Evolutionary conservation across 2,329 filamentous ascomycete species (phyloP), one percentile per base, ranked within the genome.

Genomic region (Incumbomyces lentus): DNA sequence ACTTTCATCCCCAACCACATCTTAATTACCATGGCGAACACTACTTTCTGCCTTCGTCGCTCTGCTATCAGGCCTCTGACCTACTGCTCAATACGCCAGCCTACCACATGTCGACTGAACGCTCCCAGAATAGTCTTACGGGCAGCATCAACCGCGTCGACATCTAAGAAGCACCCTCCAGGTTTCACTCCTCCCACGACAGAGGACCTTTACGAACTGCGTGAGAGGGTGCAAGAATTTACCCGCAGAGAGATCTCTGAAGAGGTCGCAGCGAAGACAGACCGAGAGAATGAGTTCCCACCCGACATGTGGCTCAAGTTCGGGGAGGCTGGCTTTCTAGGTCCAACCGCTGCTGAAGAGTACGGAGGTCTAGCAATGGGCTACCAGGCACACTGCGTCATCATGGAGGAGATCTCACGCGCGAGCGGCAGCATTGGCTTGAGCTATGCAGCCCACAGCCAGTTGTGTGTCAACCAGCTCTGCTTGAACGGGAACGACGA

Each of bases 391-490:
- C 92, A 98, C 68, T 94, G 87, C 62, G 73, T 95, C 6, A 87
- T 95, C 38, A 84, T 96, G 79, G 92, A 98, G 68, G 92, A 96
- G 71, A 73, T 98, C 35, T 92, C 84, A 47, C 77, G 90, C 49
- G 90, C 90, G 2, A 90, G 84, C 62, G 65, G 69, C 12, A 85
- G 81, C 52, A 87, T 94, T 58, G 90, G 80, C 0, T 76, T 98
- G 39, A 94, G 86, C 56, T 98, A 96, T 64, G 90, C 90, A 2
- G 92, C 92, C 6, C 92, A 98, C 68, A 92, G 85, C 26, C 92
- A 98, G 66, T 75, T 98, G 43, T 96, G 92, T 68, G 84, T 96
- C 49, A 98, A 98, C 66, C 92, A 98, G 68, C 71, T 98, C 40
- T 87, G 89, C 68, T 74, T 98, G 58, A 95, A 98, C 62, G 92